phyloP scores from a whole-genome alignment of 2,329 filamentous ascomycete genomes.

The Ophidiomyces ophidiicola region DNA sequence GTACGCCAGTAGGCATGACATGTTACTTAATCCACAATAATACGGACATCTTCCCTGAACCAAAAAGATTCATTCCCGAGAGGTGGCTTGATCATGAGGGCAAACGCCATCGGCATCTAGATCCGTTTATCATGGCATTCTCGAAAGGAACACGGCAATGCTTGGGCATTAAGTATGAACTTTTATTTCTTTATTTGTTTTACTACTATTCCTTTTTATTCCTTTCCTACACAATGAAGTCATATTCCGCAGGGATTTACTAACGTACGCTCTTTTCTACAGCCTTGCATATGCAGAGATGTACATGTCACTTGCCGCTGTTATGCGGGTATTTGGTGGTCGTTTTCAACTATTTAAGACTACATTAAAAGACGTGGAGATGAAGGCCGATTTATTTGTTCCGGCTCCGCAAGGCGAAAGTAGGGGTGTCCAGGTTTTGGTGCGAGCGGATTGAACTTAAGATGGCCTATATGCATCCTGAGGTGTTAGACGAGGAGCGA shows the following conservation, averaged over 20 bases:
- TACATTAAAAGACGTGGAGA: slow-evolving; percentile 16
- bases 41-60: slow-evolving; percentile 17
- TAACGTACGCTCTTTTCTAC: not conserved
- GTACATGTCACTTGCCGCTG: slow-evolving; percentile 10
- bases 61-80: slow-evolving; percentile 17
- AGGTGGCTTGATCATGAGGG: slow-evolving; percentile 18
- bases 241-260: not conserved
- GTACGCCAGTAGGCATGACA: slow-evolving; percentile 19
- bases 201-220: not conserved
- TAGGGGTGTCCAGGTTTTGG: slow-evolving; percentile 7
- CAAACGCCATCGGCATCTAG: slow-evolving; percentile 14
- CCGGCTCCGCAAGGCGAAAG: slow-evolving; percentile 8
- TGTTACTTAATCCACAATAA: slow-evolving; percentile 18
- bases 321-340: slow-evolving; percentile 12
- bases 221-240: not conserved
- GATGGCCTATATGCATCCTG: too few relatives aligned
- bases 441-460: not conserved
- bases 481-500: too few relatives aligned
- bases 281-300: slow-evolving; percentile 16
- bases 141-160: slow-evolving; percentile 18
- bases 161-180: slow-evolving; percentile 18
- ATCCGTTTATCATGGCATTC: slow-evolving; percentile 18
- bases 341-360: slow-evolving; percentile 13
- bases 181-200: not conserved
- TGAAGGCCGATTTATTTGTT: slow-evolving; percentile 15